phyloP scores from a whole-genome alignment of 2,329 filamentous ascomycete species.

The Sporothrix protearum region DNA sequence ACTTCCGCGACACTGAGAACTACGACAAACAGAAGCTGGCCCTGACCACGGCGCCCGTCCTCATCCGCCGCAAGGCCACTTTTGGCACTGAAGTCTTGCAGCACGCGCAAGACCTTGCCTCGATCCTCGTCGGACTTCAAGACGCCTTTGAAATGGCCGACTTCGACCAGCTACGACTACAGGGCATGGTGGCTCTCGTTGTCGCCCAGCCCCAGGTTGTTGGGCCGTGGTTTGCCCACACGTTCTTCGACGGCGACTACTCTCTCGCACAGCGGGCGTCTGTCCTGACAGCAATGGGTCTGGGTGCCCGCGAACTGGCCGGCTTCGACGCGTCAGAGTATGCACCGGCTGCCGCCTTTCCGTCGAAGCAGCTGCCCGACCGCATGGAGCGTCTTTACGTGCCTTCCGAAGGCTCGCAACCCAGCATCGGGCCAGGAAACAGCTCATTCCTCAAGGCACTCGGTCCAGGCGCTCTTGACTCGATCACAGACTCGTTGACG shows the following conservation, averaged over 20 bases:
- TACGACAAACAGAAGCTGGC: constrained; percentile 81
- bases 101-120: constrained; percentile 76
- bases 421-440: constrained; percentile 20
- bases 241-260: constrained; percentile 89
- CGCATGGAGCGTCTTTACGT: constrained; percentile 71
- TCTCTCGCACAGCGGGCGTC: constrained; percentile 79
- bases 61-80: constrained; percentile 83
- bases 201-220: constrained; percentile 72
- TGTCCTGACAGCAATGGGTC: constrained; percentile 75
- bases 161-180: constrained; percentile 71
- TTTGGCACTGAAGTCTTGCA: constrained; percentile 86
- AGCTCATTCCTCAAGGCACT: constrained; percentile 49
- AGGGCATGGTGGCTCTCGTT: constrained; percentile 78
- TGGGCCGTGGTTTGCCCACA: constrained; percentile 77
- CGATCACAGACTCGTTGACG: constrained; percentile 64
- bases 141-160: constrained; percentile 78
- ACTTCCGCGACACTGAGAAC: constrained; percentile 74
- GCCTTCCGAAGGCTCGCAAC: constrained; percentile 31
- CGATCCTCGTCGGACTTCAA: constrained; percentile 72
- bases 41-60: constrained; percentile 67
- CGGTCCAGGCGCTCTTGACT: constrained; percentile 60
- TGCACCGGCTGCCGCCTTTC: constrained; percentile 57
- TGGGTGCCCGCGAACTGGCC: constrained; percentile 79
- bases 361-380: constrained; percentile 73
- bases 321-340: constrained; percentile 63